Evolutionary conservation across 345 rosid genomes (phyloP), one percentile per base, ranked within the genome.

Genomic region (Dipteronia sinensis): DNA sequence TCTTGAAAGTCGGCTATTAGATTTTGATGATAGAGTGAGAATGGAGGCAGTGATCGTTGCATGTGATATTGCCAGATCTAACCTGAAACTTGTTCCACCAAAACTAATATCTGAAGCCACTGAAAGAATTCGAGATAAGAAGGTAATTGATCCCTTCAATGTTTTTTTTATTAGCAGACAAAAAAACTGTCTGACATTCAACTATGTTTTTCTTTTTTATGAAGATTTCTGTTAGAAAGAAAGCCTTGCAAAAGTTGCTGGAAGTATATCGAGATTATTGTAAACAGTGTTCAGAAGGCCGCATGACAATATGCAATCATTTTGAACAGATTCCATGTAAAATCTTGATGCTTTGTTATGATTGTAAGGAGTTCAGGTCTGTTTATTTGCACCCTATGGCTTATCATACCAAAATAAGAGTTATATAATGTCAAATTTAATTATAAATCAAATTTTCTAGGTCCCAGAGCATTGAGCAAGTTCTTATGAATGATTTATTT

Each of bases 101-200:
- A 87, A 79, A 76, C 72, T 95, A 61, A 82, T 92, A 83, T 87
- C 87, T 83, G 91, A 86, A 83, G 85, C 88, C 65, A 78, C 80
- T 76, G 97, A 95, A 83, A 92, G 99, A 74, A 94, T 95, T 77
- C 87, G 98, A 82, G 98, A 95, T 87, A 95, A 94, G 91, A 95
- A 92, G 97, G 99, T 89, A 85, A 44, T 13, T 77, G 31, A 70
- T 42, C 65, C 58, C 22, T 55, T 44, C 47, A 77, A 29, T 7
- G 19, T 59, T 74, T 1, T 76, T 53, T 51, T 63, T 47, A 10
- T 62, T 73, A 9, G 72, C n/a, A 63, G 65, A 17, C 9, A 51
- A 38, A 49, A 42, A 75, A 56, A 71, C 66, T 67, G 34, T 61
- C 31, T 73, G 65, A 76, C 44, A 42, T 64, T 72, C 67, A 76